A percentile compares a stretch with the other conserved stretches of the same genome.
Evolutionary conservation across 139 green algal genomes (phyloP).

Genomic region (Tetraselmis chui): DNA sequence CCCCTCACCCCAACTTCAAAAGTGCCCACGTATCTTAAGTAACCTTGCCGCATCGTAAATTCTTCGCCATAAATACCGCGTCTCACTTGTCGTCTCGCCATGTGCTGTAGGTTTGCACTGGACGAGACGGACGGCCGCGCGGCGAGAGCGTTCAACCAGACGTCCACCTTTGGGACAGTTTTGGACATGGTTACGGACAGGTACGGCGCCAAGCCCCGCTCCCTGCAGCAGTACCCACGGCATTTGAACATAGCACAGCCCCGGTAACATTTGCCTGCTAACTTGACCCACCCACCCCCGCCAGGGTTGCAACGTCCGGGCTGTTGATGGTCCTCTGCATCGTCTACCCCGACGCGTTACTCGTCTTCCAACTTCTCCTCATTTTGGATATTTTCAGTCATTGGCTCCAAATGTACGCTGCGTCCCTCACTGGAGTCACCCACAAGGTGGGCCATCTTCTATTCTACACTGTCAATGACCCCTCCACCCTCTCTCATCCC

Average conservation of each 20-base stretch:
- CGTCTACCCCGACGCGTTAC: constrained; percentile 41
- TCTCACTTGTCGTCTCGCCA: too few relatives aligned
- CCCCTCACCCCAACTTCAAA: too few relatives aligned
- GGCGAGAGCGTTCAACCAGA: constrained; percentile 75
- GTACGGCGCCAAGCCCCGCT: too few relatives aligned
- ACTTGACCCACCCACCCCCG: neutral
- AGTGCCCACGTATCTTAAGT: too few relatives aligned
- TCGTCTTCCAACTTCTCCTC: constrained; percentile 61
- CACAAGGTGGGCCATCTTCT: constrained; percentile 78
- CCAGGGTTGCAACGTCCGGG: constrained; percentile 75
- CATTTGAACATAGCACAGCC: too few relatives aligned
- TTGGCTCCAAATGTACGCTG: constrained; percentile 89
- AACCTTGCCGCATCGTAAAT: too few relatives aligned
- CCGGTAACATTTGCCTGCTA: neutral
- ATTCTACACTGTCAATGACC: too few relatives aligned
- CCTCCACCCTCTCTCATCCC: too few relatives aligned
- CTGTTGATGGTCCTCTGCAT: constrained; percentile 73
- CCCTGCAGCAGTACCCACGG: too few relatives aligned
- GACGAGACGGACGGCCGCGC: constrained; percentile 91
- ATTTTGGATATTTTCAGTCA: constrained; percentile 91
- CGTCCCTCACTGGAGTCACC: constrained; percentile 48
- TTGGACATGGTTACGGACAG: constrained; percentile 98
- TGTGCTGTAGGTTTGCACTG: constrained; percentile 73
- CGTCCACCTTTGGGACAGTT: constrained; percentile 78
- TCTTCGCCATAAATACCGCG: too few relatives aligned